Conservation (phyloP, 108 stramenopile species). For the Fistulifera pelliculosa region DNA sequence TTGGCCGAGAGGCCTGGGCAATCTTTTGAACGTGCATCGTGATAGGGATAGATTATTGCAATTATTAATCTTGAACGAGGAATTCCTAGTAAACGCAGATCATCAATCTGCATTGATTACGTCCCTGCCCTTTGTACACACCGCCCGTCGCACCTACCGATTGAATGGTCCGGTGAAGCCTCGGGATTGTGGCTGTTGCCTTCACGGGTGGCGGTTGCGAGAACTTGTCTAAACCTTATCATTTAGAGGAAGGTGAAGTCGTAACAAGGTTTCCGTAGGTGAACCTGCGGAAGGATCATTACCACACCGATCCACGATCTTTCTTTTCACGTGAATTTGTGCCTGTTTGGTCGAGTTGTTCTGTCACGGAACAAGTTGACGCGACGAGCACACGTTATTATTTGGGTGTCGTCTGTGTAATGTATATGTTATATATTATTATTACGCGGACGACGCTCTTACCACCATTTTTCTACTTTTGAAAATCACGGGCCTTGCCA, state of each 20-base stretch:
- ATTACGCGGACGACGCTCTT: background rate
- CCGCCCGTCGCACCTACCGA: conserved; percentile 99
- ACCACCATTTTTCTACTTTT: no score
- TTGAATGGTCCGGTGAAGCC: conserved; percentile 96
- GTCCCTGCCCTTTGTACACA: conserved; percentile 81
- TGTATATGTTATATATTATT: background rate
- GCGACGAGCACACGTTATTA: background rate
- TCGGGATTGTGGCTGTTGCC: conserved; percentile 80
- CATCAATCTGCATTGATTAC: conserved; percentile 82
- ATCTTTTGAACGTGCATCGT: conserved; percentile 77
- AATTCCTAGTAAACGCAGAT: conserved; percentile 99
- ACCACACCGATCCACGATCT: conserved; percentile 78
- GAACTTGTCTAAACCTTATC: conserved; percentile 89
- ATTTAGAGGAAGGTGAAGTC: conserved; percentile 96
- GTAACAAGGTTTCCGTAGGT: conserved; percentile 99
- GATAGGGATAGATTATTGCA: conserved; percentile 98
- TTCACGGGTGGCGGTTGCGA: conserved; percentile 56
- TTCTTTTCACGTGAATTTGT: conserved; percentile 9
- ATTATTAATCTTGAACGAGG: conserved; percentile 98
- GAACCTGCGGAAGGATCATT: conserved; percentile 99
- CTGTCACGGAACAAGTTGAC: background rate
- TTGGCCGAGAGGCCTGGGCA: conserved; percentile 24
- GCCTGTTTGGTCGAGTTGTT: background rate
- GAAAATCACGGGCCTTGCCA: conserved; percentile 2
- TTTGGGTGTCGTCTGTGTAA: background rate